Evolutionary conservation across 108 stramenopile species (phyloP).

Genomic region (Cyclotella choctawhatcheeana): DNA sequence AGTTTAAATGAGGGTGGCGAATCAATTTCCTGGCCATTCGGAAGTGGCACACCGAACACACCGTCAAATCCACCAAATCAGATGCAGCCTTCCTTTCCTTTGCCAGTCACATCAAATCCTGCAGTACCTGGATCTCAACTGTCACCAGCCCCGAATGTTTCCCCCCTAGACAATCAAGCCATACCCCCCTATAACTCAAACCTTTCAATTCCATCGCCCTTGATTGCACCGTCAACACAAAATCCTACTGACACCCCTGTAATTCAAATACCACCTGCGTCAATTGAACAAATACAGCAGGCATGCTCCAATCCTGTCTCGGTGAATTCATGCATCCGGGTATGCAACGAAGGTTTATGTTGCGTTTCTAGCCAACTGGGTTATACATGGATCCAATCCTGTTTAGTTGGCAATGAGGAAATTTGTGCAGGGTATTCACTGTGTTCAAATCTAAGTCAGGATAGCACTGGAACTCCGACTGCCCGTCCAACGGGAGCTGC

Average conservation of each 20-base stretch:
- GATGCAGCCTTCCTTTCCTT: not conserved
- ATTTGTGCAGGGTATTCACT: slow-evolving; percentile 5
- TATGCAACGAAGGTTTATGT: slow-evolving; percentile 23
- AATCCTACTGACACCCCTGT: not conserved
- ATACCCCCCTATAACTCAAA: slow-evolving; percentile 12
- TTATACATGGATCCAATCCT: slow-evolving; percentile 14
- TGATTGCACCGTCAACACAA: not conserved
- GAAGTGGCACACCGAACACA: not conserved
- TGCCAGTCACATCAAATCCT: not conserved
- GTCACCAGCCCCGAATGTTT: too few relatives aligned
- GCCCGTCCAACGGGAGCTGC: too few relatives aligned
- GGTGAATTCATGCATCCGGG: slow-evolving; percentile 9
- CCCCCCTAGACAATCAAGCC: not conserved
- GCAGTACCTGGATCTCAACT: not conserved
- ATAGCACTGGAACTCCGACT: not conserved
- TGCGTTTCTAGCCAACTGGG: slow-evolving; percentile 26
- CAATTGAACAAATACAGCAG: not conserved
- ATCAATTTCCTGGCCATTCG: not conserved
- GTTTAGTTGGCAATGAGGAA: slow-evolving; percentile 17
- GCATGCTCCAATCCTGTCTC: slow-evolving; percentile 15
- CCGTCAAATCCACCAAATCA: not conserved
- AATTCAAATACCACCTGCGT: not conserved
- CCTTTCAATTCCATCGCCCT: not conserved
- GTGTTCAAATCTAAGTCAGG: slow-evolving; percentile 6
- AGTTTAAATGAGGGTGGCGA: not conserved